phyloP scores from a whole-genome alignment of 768 basidiomycete species.

The Inosperma sp. region DNA sequence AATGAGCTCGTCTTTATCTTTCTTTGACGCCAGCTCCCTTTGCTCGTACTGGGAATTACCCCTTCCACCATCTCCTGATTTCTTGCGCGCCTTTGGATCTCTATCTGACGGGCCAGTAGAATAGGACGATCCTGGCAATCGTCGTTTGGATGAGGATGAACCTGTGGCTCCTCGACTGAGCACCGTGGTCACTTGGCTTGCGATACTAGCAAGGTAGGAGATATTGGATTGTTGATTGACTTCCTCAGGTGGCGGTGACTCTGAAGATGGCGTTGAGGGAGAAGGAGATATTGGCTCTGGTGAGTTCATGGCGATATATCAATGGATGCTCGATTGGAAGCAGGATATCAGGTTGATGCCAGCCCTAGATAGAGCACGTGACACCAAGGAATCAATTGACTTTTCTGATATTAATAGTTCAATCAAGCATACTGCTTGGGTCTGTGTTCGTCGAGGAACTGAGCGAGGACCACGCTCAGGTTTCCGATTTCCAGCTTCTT shows the following conservation, averaged over 20 bases:
- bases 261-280: constrained; percentile 39
- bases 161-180: constrained; percentile 23
- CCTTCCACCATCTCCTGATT: constrained; percentile 38
- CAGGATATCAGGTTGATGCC: background rate
- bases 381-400: background rate
- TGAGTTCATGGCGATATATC: constrained; percentile 33
- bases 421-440: background rate
- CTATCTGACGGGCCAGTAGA: constrained; percentile 40
- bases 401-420: background rate
- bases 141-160: constrained; percentile 42
- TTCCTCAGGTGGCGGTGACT: constrained; percentile 43
- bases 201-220: constrained; percentile 28
- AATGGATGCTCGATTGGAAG: background rate
- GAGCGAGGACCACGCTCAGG: too few relatives aligned
- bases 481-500: too few relatives aligned
- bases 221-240: constrained; percentile 16
- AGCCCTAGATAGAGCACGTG: background rate
- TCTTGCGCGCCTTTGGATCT: constrained; percentile 48
- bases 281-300: constrained; percentile 40
- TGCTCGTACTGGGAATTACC: constrained; percentile 17
- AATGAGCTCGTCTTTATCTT: constrained; percentile 54
- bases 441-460: background rate
- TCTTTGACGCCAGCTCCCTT: constrained; percentile 35
- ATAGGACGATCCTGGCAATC: constrained; percentile 45
- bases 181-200: constrained; percentile 33